phyloP scores from a whole-genome alignment of 2,329 filamentous ascomycete species.

The Apiospora marii region DNA sequence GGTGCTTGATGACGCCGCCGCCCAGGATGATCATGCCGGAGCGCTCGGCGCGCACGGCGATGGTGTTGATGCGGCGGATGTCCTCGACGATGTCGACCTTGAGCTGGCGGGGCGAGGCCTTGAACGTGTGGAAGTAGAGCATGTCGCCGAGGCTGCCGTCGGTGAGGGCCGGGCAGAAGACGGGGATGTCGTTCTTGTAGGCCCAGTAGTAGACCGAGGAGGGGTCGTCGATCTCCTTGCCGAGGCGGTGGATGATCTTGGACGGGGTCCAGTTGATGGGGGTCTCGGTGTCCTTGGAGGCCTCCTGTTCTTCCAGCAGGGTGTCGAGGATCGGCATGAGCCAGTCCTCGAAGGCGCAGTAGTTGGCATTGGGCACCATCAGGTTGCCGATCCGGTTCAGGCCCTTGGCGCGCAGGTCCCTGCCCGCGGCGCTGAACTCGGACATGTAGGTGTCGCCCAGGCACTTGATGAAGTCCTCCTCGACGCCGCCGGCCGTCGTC shows the following conservation, averaged over 20 bases:
- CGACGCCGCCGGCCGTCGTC: constrained; percentile 92
- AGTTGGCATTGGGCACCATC: constrained; percentile 95
- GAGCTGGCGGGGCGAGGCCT: constrained; percentile 80
- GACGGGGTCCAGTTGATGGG: constrained; percentile 91
- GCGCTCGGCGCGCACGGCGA: constrained; percentile 85
- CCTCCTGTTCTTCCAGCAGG: constrained; percentile 94
- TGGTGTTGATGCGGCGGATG: constrained; percentile 90
- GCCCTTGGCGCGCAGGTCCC: constrained; percentile 80
- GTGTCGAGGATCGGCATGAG: constrained; percentile 91
- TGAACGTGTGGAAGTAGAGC: constrained; percentile 98
- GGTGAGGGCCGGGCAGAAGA: constrained; percentile 95
- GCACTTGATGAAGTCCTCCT: constrained; percentile 99
- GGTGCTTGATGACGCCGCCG: constrained; percentile 95
- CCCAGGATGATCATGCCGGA: constrained; percentile 96
- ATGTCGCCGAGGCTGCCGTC: constrained; percentile 97
- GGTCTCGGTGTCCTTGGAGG: constrained; percentile 68
- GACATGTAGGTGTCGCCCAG: constrained; percentile 93
- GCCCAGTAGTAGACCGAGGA: constrained; percentile 96
- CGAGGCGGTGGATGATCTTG: constrained; percentile 87
- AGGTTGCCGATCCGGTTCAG: constrained; percentile 97
- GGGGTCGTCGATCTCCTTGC: constrained; percentile 93
- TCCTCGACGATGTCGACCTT: constrained; percentile 93
- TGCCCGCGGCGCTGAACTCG: constrained; percentile 80
- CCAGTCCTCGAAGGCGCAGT: constrained; percentile 98
- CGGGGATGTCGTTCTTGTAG: constrained; percentile 93